A percentile compares a stretch with the other conserved stretches of the same genome.
Conservation (phyloP, 1,139 yeast genomes). For the Hansenula anomala region DNA sequence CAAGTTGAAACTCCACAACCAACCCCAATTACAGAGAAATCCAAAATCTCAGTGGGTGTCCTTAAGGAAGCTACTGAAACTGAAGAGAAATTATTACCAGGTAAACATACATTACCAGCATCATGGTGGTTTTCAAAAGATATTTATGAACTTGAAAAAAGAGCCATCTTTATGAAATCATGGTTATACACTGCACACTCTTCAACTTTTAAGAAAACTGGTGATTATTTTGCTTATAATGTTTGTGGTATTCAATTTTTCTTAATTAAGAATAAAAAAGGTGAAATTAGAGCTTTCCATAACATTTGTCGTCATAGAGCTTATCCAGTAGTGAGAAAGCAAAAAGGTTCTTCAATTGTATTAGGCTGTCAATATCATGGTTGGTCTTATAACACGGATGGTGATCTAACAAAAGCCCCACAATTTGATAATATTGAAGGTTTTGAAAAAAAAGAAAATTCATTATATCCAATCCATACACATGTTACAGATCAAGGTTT, state of each 20-base stretch:
- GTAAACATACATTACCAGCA: constrained; percentile 59
- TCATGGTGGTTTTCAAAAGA: constrained; percentile 62
- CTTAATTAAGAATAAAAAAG: constrained; percentile 47
- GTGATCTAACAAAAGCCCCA: constrained; percentile 54
- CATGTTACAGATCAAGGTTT: constrained; percentile 54
- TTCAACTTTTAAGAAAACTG: constrained; percentile 48
- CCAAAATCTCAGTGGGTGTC: too few relatives aligned
- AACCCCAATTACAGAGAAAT: too few relatives aligned
- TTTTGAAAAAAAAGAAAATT: constrained; percentile 49
- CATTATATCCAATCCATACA: constrained; percentile 48
- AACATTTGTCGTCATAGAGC: constrained; percentile 64
- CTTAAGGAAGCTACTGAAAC: too few relatives aligned
- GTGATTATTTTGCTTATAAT: constrained; percentile 48
- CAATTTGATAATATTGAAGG: constrained; percentile 57
- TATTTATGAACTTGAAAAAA: constrained; percentile 51
- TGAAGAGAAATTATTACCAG: constrained; percentile 30
- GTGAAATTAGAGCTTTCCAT: constrained; percentile 53
- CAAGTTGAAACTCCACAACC: too few relatives aligned
- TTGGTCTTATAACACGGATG: constrained; percentile 61
- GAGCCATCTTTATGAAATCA: constrained; percentile 50
- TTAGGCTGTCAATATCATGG: constrained; percentile 62
- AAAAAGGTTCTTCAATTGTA: constrained; percentile 50
- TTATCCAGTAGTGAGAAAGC: constrained; percentile 54
- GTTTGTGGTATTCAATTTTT: constrained; percentile 52
- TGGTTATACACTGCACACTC: constrained; percentile 52